Evolutionary conservation across 257 asterid genomes (phyloP).

Genomic region (Salvia rosmarinus): DNA sequence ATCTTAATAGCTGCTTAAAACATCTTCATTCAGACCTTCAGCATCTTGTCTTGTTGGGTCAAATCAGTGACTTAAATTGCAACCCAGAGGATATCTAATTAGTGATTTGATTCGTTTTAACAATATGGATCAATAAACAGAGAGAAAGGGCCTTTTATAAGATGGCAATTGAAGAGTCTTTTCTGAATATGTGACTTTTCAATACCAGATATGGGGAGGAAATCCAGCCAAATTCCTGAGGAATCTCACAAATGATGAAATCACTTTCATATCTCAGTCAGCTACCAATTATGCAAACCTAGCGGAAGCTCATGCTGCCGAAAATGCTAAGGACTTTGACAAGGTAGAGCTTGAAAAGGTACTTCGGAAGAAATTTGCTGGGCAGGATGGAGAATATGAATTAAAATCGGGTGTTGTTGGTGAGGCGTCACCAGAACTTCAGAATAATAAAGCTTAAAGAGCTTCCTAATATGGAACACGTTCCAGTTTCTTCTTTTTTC

Average conservation of each 20-base stretch:
- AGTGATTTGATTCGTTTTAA: not conserved
- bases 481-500: not conserved
- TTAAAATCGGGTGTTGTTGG: constrained; percentile 55
- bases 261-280: constrained; percentile 79
- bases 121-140: not conserved
- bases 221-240: constrained; percentile 95
- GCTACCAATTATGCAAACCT: constrained; percentile 76
- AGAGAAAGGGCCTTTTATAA: constrained; percentile 15
- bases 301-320: constrained; percentile 86
- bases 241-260: constrained; percentile 88
- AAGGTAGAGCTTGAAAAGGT: constrained; percentile 83
- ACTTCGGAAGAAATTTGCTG: constrained; percentile 63
- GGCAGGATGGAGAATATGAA: constrained; percentile 59
- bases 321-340: constrained; percentile 78
- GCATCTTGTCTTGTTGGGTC: constrained; percentile 15
- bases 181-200: constrained; percentile 25
- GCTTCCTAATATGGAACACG: constrained; percentile 41
- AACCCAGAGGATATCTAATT: not conserved
- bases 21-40: not conserved
- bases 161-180: not conserved
- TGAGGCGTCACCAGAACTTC: constrained; percentile 58
- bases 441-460: constrained; percentile 53
- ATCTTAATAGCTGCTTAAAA: constrained; percentile 16
- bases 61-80: not conserved
- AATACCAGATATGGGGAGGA: constrained; percentile 91